Base-by-base conservation (phyloP, 2,329 filamentous ascomycete species). In the Penicillium sp. region DNA sequence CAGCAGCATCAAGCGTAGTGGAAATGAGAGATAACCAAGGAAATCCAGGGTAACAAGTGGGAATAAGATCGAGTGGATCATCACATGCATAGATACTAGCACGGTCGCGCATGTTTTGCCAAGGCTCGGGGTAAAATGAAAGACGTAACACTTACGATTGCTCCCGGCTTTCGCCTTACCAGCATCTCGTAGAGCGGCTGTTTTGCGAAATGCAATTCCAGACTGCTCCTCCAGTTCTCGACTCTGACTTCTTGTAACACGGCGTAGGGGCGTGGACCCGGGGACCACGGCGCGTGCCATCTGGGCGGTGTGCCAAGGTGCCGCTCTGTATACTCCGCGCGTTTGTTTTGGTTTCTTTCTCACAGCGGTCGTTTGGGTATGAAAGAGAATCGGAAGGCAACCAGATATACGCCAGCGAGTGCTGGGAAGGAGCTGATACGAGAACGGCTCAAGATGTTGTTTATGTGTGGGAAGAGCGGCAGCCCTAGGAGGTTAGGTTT, bases 241-340 rank as follows among this genome's bases (percentile, higher is more conserved):
- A 53, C 69, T 73, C 42, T 61, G 63, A 43, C 69, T 72, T 43
- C 70, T 61, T 6, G 69, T 69, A 18, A 63, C 52, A 40, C 69
- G 58, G 14, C 42, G 47, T 14, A 18, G 47, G 14, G 47, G 44
- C 11, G 39, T 37, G 29, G 36, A 14, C 20, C 36, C 24, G 20
- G 35, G 35, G 6, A 24, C 35, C 20, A 31, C 42, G 8, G 28
- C 32, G 31, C 36, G 49, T 24, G 47, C 32, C 51, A 54, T 54
- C 32, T 31, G 34, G 50, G 50, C 52, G 48, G 50, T 50, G 44
- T 28, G 32, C 20, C 20, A 9, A 29, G 4, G 24, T 37, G 31
- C 31, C 31, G 31, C 31, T 18, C 16, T 20, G 31, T 34, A 34
- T 44, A 14, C 35, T 37, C 32, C 32, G 14, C 35, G 20, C 11